These are phyloP conservation scores for Voacanga thouarsii DNA, from an alignment of 257 asterid genomes.

Conservation along the genomic window DNA sequence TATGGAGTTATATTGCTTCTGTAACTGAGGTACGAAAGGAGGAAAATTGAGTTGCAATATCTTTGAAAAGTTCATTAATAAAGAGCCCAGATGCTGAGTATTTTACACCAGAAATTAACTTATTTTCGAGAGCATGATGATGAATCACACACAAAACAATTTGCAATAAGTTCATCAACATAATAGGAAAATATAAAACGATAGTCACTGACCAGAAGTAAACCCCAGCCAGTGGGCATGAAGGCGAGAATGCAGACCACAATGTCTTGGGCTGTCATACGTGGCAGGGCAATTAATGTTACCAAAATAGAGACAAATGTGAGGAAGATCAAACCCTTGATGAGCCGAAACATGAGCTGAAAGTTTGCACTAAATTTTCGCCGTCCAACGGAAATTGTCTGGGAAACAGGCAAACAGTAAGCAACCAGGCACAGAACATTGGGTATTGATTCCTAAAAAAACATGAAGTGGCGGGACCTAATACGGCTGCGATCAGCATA, in stretches of 20 bases:
- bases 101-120: background rate
- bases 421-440: background rate
- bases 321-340: slow-evolving; percentile 90
- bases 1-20: background rate
- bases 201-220: slow-evolving; percentile 70
- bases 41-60: background rate
- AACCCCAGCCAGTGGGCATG: slow-evolving; percentile 99
- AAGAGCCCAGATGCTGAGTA: background rate
- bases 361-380: slow-evolving; percentile 85
- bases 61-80: background rate
- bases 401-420: slow-evolving; percentile 18
- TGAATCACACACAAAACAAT: background rate
- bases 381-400: slow-evolving; percentile 92
- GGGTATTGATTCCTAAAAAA: background rate
- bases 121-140: background rate
- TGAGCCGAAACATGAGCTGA: slow-evolving; percentile 88
- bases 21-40: background rate
- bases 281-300: slow-evolving; percentile 66
- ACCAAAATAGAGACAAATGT: slow-evolving; percentile 73
- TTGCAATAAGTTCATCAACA: background rate
- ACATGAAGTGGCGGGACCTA: background rate
- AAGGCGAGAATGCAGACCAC: slow-evolving; percentile 87
- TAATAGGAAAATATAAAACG: background rate
- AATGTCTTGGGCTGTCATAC: slow-evolving; percentile 72
- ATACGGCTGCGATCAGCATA: background rate